Conservation (phyloP, 2,329 filamentous ascomycete species). For the Hymenoscyphus fraxineus region DNA sequence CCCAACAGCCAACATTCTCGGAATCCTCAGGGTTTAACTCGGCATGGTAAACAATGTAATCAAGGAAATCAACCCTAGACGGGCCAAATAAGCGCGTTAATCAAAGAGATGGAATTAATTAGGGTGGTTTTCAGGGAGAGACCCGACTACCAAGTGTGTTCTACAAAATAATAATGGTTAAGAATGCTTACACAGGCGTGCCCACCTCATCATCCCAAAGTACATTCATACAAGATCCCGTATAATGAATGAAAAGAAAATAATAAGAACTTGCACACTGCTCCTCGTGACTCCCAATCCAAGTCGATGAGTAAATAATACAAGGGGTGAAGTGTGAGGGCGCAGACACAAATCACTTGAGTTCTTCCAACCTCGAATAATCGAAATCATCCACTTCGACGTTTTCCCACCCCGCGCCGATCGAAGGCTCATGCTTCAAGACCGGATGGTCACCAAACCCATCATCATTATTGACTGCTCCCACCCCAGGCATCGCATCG, state of each 20-base stretch:
- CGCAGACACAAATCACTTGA: conserved; percentile 15
- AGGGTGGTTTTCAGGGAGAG: neutral
- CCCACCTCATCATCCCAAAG: neutral
- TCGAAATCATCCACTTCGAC: conserved; percentile 21
- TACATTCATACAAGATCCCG: neutral
- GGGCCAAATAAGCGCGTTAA: too few species aligned
- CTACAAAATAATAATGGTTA: conserved; percentile 2
- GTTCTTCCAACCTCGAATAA: conserved; percentile 16
- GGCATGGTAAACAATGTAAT: too few species aligned
- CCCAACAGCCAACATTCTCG: too few species aligned
- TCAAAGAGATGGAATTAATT: too few species aligned
- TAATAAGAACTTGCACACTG: neutral
- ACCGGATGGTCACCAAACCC: neutral
- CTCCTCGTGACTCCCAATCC: neutral
- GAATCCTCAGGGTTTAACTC: too few species aligned
- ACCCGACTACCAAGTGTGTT: neutral
- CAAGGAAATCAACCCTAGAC: too few species aligned
- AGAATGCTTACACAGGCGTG: conserved; percentile 2
- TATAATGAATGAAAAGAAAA: neutral
- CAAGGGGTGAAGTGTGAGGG: neutral
- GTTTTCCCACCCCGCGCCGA: neutral
- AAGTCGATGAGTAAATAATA: neutral
- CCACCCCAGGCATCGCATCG: neutral
- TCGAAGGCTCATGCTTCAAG: neutral
- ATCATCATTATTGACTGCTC: neutral